Base-by-base conservation (phyloP, 306 rosid species). In the Rubus parviflorus region DNA sequence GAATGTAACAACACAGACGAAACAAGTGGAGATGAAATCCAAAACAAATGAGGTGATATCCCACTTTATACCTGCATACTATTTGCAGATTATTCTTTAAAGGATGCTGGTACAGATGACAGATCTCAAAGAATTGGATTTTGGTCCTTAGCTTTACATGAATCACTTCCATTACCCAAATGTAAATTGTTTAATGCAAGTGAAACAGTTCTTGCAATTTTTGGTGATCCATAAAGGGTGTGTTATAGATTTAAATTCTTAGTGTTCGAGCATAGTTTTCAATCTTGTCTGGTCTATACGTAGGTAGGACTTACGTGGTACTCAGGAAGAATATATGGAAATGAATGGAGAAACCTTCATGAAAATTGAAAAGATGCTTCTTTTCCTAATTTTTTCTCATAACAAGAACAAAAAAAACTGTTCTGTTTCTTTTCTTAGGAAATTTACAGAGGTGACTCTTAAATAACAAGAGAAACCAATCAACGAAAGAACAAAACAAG, bases 1-100 rank as follows among this genome's bases (percentile, higher is more conserved):
- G 86, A 81, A 67, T 85, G 95, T 85, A 87, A 80, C 60, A 73
- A 79, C 87, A 79, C 88, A 52, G 94, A 90, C 79, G 98, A 94
- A 46, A 73, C 86, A 17, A 80, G 70, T 73, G 15, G 86, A 2
- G 97, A 94, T 69, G 96, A 94, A 22, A 68, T 86, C 54, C 78
- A 89, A 30, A 90, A 83, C 81, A 81, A 85, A 75, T 80, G 86
- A 86, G 87, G 89, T 88, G 78, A 82, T 73, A 75, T 74, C 20
- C 47, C 56, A 57, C 68, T 62, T 75, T 45, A 78, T 20, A 45
- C 61, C 22, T 56, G 35, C 48, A 62, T 70, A 23, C 52, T 61
- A 47, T 52, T 78, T 78, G 79, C 69, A 76, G 72, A 43, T 49
- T 69, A 72, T 77, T 82, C 54, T 74, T 80, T 75, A 66, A 70